These are phyloP conservation scores for Claviceps maximensis DNA, from an alignment of 2,329 filamentous ascomycete species.

Conservation along the genomic window DNA sequence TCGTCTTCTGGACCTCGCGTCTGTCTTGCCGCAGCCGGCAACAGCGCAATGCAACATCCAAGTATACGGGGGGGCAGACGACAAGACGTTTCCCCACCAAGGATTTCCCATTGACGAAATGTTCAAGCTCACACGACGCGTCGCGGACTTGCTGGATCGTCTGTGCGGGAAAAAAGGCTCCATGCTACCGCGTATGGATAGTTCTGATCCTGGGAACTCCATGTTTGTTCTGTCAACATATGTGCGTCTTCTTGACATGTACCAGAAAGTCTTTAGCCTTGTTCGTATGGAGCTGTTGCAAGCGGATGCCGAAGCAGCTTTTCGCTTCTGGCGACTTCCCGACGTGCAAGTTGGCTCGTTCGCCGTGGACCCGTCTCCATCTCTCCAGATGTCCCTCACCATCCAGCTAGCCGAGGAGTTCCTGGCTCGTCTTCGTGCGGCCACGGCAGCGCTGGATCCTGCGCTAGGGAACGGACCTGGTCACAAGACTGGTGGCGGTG, in stretches of 20 bases:
- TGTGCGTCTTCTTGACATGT: slow-evolving; percentile 26
- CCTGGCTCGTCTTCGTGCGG: slow-evolving; percentile 20
- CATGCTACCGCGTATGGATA: slow-evolving; percentile 12
- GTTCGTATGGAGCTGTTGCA: slow-evolving; percentile 21
- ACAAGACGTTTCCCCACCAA: slow-evolving; percentile 10
- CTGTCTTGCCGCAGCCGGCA: slow-evolving; percentile 17
- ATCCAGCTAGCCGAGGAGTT: slow-evolving; percentile 30
- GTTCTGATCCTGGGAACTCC: slow-evolving; percentile 22
- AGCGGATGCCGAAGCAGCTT: slow-evolving; percentile 14
- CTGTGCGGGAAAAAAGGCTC: slow-evolving; percentile 7
- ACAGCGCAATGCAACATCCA: slow-evolving; percentile 12
- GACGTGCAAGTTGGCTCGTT: slow-evolving; percentile 28
- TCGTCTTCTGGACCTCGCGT: slow-evolving; percentile 24
- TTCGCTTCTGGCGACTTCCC: slow-evolving; percentile 26
- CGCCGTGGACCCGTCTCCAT: slow-evolving; percentile 24
- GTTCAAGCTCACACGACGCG: slow-evolving; percentile 25
- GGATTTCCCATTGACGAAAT: slow-evolving; percentile 28
- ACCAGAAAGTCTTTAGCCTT: slow-evolving; percentile 25
- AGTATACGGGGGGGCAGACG: slow-evolving; percentile 3
- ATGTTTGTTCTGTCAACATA: slow-evolving; percentile 27
- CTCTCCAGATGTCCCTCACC: slow-evolving; percentile 29
- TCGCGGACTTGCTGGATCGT: slow-evolving; percentile 23
- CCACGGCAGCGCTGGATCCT: slow-evolving; percentile 18
- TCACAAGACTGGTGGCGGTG: neutral
- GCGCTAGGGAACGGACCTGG: slow-evolving; percentile 7